Conservation (phyloP, 23 red algal species). For the Gracilaria gracilis region DNA sequence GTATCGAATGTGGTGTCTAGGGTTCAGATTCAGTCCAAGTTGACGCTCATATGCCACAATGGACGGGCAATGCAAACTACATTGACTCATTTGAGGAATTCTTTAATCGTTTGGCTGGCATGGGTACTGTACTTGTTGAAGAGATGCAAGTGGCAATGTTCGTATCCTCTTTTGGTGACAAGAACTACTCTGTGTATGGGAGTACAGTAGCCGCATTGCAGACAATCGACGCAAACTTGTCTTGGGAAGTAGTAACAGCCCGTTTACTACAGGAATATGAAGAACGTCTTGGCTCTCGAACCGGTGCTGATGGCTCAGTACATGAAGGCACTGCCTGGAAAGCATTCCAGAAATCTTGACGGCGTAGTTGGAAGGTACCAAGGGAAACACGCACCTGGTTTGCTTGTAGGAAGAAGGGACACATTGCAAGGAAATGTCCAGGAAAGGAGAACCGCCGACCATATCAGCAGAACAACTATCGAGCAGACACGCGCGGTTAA, state of each 20-base stretch:
- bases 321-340: too few relatives aligned
- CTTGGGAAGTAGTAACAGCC: neutral
- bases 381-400: neutral
- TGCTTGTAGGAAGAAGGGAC: neutral
- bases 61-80: conserved; percentile 1
- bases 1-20: neutral
- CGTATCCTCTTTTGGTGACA: neutral
- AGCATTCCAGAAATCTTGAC: neutral
- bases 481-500: neutral
- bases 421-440: neutral
- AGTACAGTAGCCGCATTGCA: neutral
- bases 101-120: neutral
- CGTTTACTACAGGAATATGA: neutral
- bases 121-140: neutral
- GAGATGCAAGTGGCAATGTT: conserved; percentile 7
- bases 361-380: neutral
- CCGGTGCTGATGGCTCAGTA: too few relatives aligned
- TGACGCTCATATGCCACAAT: neutral
- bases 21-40: neutral
- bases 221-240: neutral
- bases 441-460: neutral
- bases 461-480: too few relatives aligned
- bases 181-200: neutral
- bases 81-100: neutral
- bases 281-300: neutral